Conservation (phyloP, 345 rosid species). For the Heritiera fomes region DNA sequence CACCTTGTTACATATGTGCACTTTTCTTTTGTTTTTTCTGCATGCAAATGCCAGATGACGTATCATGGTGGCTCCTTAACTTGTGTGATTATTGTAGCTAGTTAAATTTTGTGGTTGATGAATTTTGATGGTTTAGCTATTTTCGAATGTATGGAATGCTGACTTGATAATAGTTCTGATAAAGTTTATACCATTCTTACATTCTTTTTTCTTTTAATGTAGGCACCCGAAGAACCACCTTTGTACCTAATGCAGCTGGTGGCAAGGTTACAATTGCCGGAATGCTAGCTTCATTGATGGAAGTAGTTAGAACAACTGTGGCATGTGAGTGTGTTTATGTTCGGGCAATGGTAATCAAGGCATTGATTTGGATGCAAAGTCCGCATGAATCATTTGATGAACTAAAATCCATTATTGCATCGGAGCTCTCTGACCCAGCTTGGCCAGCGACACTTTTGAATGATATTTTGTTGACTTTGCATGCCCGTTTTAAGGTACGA, state of each 20-base stretch:
- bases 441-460: conserved; percentile 95
- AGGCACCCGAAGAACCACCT: conserved; percentile 69
- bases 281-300: conserved; percentile 91
- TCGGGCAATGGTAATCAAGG: conserved; percentile 98
- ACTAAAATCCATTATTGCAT: conserved; percentile 90
- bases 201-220: conserved; percentile 21
- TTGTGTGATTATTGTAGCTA: background rate
- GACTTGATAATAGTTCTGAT: background rate
- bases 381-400: conserved; percentile 94
- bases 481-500: conserved; percentile 98
- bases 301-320: conserved; percentile 97
- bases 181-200: background rate
- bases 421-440: conserved; percentile 97
- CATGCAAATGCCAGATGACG: background rate
- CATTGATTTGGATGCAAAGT: conserved; percentile 99
- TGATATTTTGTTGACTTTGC: conserved; percentile 93
- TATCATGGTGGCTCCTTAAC: background rate
- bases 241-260: conserved; percentile 63
- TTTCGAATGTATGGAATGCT: background rate
- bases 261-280: conserved; percentile 90
- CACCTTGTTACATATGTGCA: background rate
- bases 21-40: background rate
- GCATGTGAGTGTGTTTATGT: conserved; percentile 99
- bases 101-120: background rate
- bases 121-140: background rate